phyloP scores from a whole-genome alignment of 768 basidiomycete genomes.

The Naganishia randhawae region DNA sequence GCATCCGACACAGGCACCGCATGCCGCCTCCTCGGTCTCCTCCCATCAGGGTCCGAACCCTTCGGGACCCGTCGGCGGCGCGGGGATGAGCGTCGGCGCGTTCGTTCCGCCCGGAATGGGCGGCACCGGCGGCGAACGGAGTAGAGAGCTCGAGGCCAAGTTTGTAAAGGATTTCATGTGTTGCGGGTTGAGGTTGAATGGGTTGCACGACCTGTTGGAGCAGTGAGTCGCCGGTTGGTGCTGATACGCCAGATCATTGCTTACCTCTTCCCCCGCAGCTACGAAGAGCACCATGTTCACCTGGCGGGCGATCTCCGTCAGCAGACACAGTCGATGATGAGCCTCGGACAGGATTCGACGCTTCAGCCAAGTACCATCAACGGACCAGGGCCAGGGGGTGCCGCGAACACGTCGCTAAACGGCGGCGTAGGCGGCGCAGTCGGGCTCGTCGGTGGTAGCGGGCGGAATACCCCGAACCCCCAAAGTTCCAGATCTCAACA shows the following conservation, averaged over 20 bases:
- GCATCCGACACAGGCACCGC: not conserved
- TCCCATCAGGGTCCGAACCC: not conserved
- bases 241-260: not conserved
- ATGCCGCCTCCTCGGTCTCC: not conserved
- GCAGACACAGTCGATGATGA: slow-evolving; percentile 27
- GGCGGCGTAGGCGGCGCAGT: not conserved
- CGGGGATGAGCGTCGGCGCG: slow-evolving; percentile 7
- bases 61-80: not conserved
- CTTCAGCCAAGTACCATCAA: not conserved
- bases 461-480: slow-evolving; percentile 1
- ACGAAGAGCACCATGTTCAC: slow-evolving; percentile 49
- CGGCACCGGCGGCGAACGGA: slow-evolving; percentile 22
- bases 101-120: slow-evolving; percentile 16
- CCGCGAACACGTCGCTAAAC: not conserved
- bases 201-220: slow-evolving; percentile 49
- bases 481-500: not conserved
- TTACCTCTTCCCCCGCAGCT: slow-evolving; percentile 30
- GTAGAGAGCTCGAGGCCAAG: slow-evolving; percentile 45
- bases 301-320: slow-evolving; percentile 42
- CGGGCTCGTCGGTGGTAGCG: not conserved
- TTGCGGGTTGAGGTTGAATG: slow-evolving; percentile 45
- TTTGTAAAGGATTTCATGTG: slow-evolving; percentile 48
- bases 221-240: slow-evolving; percentile 42
- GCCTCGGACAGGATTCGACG: not conserved
- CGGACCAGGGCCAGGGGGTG: not conserved